Percentiles rank a stretch among this genome's conserved stretches.
phyloP scores from a whole-genome alignment of 805 yeast species.

The Metschnikowia bowlesiae region DNA sequence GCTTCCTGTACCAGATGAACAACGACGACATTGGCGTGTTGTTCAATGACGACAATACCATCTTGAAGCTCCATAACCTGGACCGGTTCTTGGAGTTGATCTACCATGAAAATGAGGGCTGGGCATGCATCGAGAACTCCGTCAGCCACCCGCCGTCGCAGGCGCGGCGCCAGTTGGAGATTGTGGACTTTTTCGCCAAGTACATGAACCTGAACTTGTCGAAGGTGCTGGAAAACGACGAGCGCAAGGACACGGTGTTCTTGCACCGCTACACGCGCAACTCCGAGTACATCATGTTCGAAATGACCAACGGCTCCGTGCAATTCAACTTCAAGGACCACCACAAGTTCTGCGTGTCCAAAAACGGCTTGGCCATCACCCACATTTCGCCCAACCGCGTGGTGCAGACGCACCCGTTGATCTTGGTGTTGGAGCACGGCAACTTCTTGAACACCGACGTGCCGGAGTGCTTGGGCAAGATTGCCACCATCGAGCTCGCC shows the following conservation, averaged over 20 bases:
- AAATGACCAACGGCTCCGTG: constrained; percentile 83
- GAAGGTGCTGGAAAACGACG: constrained; percentile 65
- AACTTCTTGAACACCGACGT: constrained; percentile 37
- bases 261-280: constrained; percentile 80
- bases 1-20: constrained; percentile 87
- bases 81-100: constrained; percentile 62
- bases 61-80: constrained; percentile 64
- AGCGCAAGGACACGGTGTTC: constrained; percentile 64
- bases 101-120: constrained; percentile 41
- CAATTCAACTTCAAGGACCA: constrained; percentile 97
- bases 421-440: constrained; percentile 38
- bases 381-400: constrained; percentile 76
- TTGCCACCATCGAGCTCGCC: constrained; percentile 57
- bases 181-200: constrained; percentile 81
- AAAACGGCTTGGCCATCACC: constrained; percentile 69
- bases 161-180: constrained; percentile 69
- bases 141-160: constrained; percentile 40
- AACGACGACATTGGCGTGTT: constrained; percentile 88
- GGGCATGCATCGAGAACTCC: constrained; percentile 46
- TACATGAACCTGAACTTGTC: constrained; percentile 91
- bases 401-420: constrained; percentile 61
- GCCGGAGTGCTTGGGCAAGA: constrained; percentile 41
- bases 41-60: constrained; percentile 80
- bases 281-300: constrained; percentile 82
- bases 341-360: constrained; percentile 77